These are phyloP conservation scores for Entophlyctis helioformis DNA, from an alignment of 192 early-diverging fungal species.

Conservation along the genomic window DNA sequence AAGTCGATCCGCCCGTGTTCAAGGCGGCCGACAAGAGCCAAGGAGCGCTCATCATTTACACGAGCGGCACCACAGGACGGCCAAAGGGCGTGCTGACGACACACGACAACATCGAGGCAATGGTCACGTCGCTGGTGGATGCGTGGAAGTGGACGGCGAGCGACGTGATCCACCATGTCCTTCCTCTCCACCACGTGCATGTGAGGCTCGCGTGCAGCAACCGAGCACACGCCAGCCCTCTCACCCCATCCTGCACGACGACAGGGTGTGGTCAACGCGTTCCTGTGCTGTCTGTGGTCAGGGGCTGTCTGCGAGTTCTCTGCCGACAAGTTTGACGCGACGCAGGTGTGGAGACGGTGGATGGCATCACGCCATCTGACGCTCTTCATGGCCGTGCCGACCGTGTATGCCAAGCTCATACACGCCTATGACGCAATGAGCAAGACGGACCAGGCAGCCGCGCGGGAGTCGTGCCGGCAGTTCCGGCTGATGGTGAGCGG, in stretches of 20 bases:
- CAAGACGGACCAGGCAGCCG: slow-evolving; percentile 17
- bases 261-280: slow-evolving; percentile 58
- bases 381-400: slow-evolving; percentile 82
- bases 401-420: slow-evolving; percentile 70
- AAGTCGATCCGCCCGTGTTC: background rate
- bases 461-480: slow-evolving; percentile 36
- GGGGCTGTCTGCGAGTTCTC: slow-evolving; percentile 75
- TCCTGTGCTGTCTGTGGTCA: slow-evolving; percentile 51
- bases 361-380: slow-evolving; percentile 44
- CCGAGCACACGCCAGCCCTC: too few species aligned
- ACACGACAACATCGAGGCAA: slow-evolving; percentile 48
- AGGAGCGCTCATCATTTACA: slow-evolving; percentile 66
- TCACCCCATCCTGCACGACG: too few species aligned
- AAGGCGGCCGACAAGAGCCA: slow-evolving; percentile 11
- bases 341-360: slow-evolving; percentile 52
- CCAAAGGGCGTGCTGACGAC: slow-evolving; percentile 84
- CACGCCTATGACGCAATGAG: slow-evolving; percentile 38
- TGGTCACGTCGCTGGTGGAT: slow-evolving; percentile 47
- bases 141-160: slow-evolving; percentile 58
- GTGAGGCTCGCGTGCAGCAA: slow-evolving; percentile 21
- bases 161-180: slow-evolving; percentile 65
- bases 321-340: slow-evolving; percentile 53
- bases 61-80: slow-evolving; percentile 51
- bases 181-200: slow-evolving; percentile 82
- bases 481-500: slow-evolving; percentile 73